Conservation (phyloP, 257 asterid species). For the Solanum commersonii region DNA sequence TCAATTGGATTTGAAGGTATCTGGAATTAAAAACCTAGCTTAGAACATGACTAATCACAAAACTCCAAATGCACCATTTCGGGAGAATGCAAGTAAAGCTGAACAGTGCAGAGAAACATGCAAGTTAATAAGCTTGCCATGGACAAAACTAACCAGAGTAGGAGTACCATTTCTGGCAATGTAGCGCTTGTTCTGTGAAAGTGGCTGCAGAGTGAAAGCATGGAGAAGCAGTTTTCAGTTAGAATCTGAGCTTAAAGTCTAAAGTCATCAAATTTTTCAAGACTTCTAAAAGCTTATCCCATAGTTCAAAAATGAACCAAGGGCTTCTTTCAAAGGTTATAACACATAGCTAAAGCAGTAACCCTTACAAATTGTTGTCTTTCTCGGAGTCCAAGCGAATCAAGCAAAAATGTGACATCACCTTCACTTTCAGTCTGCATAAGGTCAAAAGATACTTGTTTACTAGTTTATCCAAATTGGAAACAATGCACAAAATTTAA, state of each 20-base stretch:
- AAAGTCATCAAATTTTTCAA: not conserved
- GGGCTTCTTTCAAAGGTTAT: not conserved
- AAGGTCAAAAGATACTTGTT: slow-evolving; percentile 1
- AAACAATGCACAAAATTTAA: not conserved
- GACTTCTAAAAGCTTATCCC: not conserved
- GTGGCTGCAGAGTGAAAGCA: slow-evolving; percentile 49
- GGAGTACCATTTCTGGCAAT: slow-evolving; percentile 75
- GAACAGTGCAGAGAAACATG: not conserved
- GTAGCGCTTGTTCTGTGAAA: slow-evolving; percentile 81
- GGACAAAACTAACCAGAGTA: slow-evolving; percentile 38
- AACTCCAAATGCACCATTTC: not conserved
- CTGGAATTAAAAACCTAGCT: slow-evolving; percentile 25
- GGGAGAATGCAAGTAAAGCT: not conserved
- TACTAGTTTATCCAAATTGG: not conserved
- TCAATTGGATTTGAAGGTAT: slow-evolving; percentile 73
- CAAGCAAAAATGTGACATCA: slow-evolving; percentile 69
- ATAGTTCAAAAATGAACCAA: not conserved
- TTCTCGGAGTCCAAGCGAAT: slow-evolving; percentile 67
- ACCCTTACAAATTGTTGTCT: slow-evolving; percentile 65
- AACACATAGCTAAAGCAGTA: not conserved
- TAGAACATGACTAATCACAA: not conserved
- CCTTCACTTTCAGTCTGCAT: slow-evolving; percentile 77
- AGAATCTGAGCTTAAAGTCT: not conserved
- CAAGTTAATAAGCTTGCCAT: not conserved
- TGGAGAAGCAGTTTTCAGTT: not conserved